Conservation (phyloP, 75 land plant genomes). For the Sequoia sempervirens region DNA sequence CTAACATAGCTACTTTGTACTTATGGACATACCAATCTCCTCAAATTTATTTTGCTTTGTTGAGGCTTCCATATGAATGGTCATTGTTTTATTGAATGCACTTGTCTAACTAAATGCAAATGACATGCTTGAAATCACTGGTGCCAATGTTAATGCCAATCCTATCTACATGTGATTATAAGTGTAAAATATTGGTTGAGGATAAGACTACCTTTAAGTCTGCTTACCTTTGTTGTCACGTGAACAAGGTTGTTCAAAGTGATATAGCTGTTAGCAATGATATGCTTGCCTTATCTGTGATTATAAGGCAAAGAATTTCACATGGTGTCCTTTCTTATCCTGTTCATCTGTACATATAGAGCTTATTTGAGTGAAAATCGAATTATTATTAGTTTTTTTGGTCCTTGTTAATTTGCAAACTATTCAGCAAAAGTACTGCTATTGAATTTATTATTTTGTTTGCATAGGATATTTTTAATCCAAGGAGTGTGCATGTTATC, state of each 20-base stretch:
- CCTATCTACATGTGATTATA: too few species aligned
- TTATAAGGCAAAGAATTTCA: not conserved
- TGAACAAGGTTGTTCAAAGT: too few species aligned
- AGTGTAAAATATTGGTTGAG: not conserved
- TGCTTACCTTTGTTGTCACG: not conserved
- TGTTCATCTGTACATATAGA: not conserved
- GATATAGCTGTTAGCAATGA: not conserved
- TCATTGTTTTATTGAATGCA: too few species aligned
- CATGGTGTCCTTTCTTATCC: not conserved
- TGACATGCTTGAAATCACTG: too few species aligned
- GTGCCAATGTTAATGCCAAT: too few species aligned
- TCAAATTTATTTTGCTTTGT: too few species aligned
- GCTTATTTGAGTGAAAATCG: not conserved
- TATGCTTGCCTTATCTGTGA: not conserved
- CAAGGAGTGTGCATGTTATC: not conserved
- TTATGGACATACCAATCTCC: too few species aligned
- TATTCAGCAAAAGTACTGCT: not conserved
- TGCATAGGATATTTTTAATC: not conserved
- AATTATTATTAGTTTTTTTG: not conserved
- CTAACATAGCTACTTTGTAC: too few species aligned
- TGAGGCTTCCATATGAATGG: too few species aligned
- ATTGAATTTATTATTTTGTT: not conserved
- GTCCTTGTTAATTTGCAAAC: not conserved
- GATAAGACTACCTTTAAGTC: not conserved
- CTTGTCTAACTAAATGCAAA: too few species aligned